A percentile compares a stretch with the other conserved stretches of the same genome.
Conservation (phyloP, 306 rosid genomes). For the Lathyrus tuberosus region DNA sequence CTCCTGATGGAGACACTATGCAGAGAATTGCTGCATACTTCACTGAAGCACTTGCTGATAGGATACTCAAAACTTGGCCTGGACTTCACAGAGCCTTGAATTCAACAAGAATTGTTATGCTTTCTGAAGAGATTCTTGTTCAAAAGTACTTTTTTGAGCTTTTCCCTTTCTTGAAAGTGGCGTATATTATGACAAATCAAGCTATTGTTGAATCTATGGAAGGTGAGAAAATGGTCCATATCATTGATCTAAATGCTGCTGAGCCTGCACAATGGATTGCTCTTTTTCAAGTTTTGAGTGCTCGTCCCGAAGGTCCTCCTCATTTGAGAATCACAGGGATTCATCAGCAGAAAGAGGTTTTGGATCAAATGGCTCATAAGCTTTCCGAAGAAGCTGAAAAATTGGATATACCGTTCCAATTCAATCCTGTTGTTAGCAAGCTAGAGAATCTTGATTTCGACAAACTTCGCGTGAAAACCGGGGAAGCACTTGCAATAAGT, state of each 20-base stretch:
- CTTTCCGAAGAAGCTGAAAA: conserved; percentile 77
- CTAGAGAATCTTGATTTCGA: conserved; percentile 75
- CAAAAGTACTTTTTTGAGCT: conserved; percentile 69
- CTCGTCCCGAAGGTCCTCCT: conserved; percentile 83
- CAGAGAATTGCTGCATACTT: conserved; percentile 86
- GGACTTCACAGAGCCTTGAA: conserved; percentile 81
- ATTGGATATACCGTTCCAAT: conserved; percentile 82
- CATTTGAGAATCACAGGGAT: conserved; percentile 91
- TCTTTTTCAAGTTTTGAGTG: conserved; percentile 76
- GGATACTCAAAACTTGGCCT: conserved; percentile 80
- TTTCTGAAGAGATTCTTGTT: conserved; percentile 73
- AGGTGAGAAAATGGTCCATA: conserved; percentile 89
- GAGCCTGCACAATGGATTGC: conserved; percentile 91
- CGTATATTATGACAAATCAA: conserved; percentile 77
- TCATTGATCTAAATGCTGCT: conserved; percentile 79
- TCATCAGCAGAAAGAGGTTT: conserved; percentile 71
- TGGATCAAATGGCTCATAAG: conserved; percentile 83
- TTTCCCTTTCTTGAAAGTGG: conserved; percentile 76
- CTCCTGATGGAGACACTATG: conserved; percentile 83
- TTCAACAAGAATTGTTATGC: conserved; percentile 60
- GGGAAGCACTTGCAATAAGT: conserved; percentile 83
- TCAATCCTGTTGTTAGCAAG: conserved; percentile 66
- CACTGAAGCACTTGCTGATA: conserved; percentile 78
- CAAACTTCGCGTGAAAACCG: conserved; percentile 82
- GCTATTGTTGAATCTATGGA: conserved; percentile 86